These are phyloP conservation scores for Podospora pseudocomata DNA, from an alignment of 495 filamentous ascomycete species.

Conservation along the genomic window DNA sequence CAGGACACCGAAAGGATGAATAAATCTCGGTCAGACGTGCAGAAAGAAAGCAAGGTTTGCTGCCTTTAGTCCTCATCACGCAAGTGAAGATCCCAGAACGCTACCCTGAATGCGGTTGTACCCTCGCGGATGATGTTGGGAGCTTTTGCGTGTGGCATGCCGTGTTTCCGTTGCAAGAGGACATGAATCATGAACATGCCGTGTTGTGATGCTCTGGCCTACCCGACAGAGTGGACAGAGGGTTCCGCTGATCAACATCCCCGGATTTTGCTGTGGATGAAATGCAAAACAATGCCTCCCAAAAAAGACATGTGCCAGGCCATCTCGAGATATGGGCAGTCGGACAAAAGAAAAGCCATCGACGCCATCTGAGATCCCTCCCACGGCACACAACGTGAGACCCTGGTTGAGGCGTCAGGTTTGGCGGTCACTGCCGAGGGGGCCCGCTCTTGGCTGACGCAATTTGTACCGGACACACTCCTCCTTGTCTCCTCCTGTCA, in stretches of 20 bases:
- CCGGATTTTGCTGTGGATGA: neutral
- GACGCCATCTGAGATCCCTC: neutral
- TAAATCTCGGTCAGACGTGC: neutral
- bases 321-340: neutral
- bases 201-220: neutral
- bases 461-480: neutral
- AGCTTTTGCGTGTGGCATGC: neutral
- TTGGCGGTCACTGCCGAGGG: neutral
- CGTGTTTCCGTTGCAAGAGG: neutral
- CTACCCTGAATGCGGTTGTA: slow-evolving; percentile 5
- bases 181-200: neutral
- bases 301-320: neutral
- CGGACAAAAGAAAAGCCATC: neutral
- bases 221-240: neutral
- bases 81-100: slow-evolving; percentile 19
- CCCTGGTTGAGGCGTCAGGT: neutral
- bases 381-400: neutral
- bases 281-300: neutral
- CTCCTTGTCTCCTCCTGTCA: neutral
- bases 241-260: neutral
- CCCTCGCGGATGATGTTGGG: neutral
- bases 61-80: slow-evolving; percentile 2
- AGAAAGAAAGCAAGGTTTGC: neutral
- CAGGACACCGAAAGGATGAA: neutral
- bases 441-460: neutral